Conservation (phyloP, 352 stramenopile genomes). For the Pythium folliculosum region DNA sequence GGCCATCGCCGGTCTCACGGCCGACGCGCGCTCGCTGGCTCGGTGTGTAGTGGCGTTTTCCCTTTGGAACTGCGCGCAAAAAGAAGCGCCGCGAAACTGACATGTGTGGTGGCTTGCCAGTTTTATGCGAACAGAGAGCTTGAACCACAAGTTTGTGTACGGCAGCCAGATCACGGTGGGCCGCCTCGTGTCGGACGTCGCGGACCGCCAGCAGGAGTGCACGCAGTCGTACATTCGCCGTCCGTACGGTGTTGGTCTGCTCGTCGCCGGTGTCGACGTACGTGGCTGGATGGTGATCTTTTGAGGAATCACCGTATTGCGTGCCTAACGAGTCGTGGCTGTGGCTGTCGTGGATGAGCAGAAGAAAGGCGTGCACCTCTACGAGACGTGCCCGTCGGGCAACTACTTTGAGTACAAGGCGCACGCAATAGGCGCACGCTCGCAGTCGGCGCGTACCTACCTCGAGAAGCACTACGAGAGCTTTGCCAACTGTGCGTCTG, state of each 20-base stretch:
- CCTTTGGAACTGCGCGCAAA: too few species aligned
- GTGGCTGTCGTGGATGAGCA: conserved; percentile 37
- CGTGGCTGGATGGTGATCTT: conserved; percentile 7
- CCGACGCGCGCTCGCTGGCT: conserved; percentile 95
- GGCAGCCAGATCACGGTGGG: conserved; percentile 94
- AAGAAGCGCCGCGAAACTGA: neutral
- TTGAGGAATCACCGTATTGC: too few species aligned
- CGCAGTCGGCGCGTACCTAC: conserved; percentile 98
- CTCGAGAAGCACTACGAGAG: conserved; percentile 98
- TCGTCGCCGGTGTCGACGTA: conserved; percentile 93
- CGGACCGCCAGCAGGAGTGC: conserved; percentile 98
- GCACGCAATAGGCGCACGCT: conserved; percentile 96
- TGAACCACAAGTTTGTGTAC: conserved; percentile 99
- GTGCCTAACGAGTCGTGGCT: neutral
- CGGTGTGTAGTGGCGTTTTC: conserved; percentile 29
- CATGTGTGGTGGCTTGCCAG: conserved; percentile 26
- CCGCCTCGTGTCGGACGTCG: conserved; percentile 95
- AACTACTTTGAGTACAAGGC: conserved; percentile 99
- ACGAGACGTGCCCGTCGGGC: conserved; percentile 97
- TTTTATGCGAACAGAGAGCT: conserved; percentile 97
- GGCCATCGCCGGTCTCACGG: conserved; percentile 96
- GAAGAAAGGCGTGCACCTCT: conserved; percentile 97
- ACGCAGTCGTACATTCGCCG: conserved; percentile 99
- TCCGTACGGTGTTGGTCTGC: conserved; percentile 98
- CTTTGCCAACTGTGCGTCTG: conserved; percentile 83